A percentile compares a stretch with the other conserved stretches of the same genome.
Evolutionary conservation across 164 flowering plant genomes (phyloP).

Genomic region (Houttuynia cordata): DNA sequence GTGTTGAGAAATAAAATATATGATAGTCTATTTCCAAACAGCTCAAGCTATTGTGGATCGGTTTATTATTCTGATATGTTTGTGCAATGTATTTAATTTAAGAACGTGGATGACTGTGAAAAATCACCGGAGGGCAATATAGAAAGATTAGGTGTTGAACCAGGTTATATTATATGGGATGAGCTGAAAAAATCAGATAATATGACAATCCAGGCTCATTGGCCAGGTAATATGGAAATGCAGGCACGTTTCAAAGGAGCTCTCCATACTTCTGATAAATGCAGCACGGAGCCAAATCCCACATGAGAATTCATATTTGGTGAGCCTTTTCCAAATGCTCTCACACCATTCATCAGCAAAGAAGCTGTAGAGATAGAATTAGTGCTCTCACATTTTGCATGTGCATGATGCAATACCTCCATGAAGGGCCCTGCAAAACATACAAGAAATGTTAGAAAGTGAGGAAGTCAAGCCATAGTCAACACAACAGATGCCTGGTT

Average conservation of each 20-base stretch:
- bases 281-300: conserved; percentile 95
- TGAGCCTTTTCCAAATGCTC: conserved; percentile 67
- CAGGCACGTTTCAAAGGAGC: conserved; percentile 9
- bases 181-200: too few relatives aligned
- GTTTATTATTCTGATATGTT: not conserved
- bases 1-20: too few relatives aligned
- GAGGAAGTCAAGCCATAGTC: too few relatives aligned
- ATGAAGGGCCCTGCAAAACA: conserved; percentile 43
- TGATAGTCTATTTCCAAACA: too few relatives aligned
- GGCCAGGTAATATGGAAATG: too few relatives aligned
- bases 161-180: too few relatives aligned
- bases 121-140: conserved; percentile 97
- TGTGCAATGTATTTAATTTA: not conserved
- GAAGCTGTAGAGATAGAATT: too few relatives aligned
- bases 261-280: conserved; percentile 72
- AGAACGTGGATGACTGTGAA: conserved; percentile 4
- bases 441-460: not conserved
- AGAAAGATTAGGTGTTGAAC: too few relatives aligned
- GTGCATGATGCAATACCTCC: conserved; percentile 78
- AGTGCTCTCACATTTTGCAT: conserved; percentile 79
- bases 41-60: too few relatives aligned
- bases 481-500: not conserved
- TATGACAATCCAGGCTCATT: too few relatives aligned
- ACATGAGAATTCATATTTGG: conserved; percentile 99
- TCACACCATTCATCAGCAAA: conserved; percentile 72